Evolutionary conservation across 2,329 filamentous ascomycete genomes (phyloP).

Genomic region (Microthyrium microscopicum): DNA sequence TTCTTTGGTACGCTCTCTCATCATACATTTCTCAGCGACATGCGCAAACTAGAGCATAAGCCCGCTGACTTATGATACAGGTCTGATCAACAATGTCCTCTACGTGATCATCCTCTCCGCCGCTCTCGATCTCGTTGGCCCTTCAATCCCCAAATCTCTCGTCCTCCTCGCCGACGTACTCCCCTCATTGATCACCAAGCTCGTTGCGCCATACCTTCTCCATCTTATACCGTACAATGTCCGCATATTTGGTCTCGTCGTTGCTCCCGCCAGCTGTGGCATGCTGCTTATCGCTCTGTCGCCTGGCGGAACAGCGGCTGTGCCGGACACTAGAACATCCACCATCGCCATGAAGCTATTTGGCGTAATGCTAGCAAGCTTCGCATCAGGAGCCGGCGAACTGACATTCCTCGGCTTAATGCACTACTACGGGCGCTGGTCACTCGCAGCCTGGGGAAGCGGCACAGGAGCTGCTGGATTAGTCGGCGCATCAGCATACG

Average conservation of each 20-base stretch:
- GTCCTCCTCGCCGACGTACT: constrained; percentile 88
- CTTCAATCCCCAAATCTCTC: constrained; percentile 69
- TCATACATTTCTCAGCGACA: not conserved
- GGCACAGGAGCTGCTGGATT: constrained; percentile 83
- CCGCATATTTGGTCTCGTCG: constrained; percentile 61
- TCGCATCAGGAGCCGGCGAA: constrained; percentile 77
- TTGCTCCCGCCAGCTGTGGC: constrained; percentile 56
- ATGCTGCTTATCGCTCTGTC: constrained; percentile 83
- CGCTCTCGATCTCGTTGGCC: constrained; percentile 86
- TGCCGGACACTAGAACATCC: no score
- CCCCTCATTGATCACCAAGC: constrained; percentile 75
- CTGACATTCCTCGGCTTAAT: constrained; percentile 81
- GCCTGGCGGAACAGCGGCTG: constrained; percentile 24
- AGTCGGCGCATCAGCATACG: constrained; percentile 75
- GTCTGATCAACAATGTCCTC: constrained; percentile 90
- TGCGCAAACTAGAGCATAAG: no score
- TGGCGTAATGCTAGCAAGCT: constrained; percentile 69
- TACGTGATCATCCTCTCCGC: constrained; percentile 95
- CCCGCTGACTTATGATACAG: constrained; percentile 25
- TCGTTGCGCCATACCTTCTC: constrained; percentile 86
- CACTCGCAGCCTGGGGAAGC: constrained; percentile 79
- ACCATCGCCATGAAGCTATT: constrained; percentile 55
- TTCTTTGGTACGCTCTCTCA: constrained; percentile 53
- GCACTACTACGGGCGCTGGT: constrained; percentile 80
- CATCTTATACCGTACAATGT: constrained; percentile 65